phyloP scores from a whole-genome alignment of 2,329 filamentous ascomycete species.

The Knufia petricola region DNA sequence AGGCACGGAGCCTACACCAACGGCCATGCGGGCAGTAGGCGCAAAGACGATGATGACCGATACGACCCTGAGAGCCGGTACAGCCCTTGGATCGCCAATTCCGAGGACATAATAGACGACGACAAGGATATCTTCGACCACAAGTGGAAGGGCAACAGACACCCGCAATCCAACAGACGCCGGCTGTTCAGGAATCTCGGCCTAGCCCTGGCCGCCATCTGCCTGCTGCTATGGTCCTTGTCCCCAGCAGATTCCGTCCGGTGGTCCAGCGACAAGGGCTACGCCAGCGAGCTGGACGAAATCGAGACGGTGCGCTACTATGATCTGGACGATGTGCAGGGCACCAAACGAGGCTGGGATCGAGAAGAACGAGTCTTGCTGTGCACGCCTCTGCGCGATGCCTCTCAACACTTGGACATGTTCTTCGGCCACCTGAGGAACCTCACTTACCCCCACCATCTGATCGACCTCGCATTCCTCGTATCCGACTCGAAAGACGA shows the following conservation, averaged over 20 bases:
- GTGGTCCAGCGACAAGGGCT: slow-evolving; percentile 6
- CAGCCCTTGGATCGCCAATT: slow-evolving; percentile 18
- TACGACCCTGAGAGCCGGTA: slow-evolving; percentile 63
- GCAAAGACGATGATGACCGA: slow-evolving; percentile 54
- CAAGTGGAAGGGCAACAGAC: slow-evolving; percentile 17
- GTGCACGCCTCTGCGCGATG: slow-evolving; percentile 88
- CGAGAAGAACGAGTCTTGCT: slow-evolving; percentile 89
- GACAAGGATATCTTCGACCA: slow-evolving; percentile 18
- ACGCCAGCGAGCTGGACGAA: slow-evolving; percentile 48
- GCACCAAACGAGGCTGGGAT: slow-evolving; percentile 89
- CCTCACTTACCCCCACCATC: slow-evolving; percentile 91
- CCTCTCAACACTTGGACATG: slow-evolving; percentile 85
- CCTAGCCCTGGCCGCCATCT: slow-evolving; percentile 51
- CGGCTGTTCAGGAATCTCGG: slow-evolving; percentile 37
- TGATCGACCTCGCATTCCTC: slow-evolving; percentile 92
- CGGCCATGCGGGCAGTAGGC: slow-evolving; percentile 60
- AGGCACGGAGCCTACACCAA: slow-evolving; percentile 78
- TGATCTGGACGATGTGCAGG: slow-evolving; percentile 83
- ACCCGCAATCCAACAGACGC: slow-evolving; percentile 14
- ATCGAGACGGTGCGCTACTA: slow-evolving; percentile 96
- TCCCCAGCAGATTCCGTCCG: slow-evolving; percentile 52
- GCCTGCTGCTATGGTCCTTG: slow-evolving; percentile 58
- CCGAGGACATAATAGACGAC: slow-evolving; percentile 19
- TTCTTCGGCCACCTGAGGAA: slow-evolving; percentile 97
- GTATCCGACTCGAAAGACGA: slow-evolving; percentile 96